A percentile compares a stretch with the other conserved stretches of the same genome.
Evolutionary conservation across 106 monocot species (phyloP).

Genomic region (Gastrodia elata): DNA sequence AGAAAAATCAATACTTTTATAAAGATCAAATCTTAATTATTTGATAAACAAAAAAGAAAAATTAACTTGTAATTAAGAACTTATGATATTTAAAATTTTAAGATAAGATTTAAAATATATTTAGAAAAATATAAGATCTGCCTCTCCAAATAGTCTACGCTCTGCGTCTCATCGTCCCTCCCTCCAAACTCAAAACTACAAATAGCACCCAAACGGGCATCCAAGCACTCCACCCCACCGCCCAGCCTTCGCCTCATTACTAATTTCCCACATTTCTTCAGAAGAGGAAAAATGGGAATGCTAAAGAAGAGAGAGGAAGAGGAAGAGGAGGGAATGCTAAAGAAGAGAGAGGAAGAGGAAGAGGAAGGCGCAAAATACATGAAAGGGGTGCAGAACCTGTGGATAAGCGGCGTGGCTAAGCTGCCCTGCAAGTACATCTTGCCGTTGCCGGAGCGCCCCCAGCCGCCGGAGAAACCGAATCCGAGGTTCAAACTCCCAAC

Average conservation of each 20-base stretch:
- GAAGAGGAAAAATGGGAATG: too few species aligned
- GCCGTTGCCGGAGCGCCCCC: slow-evolving; percentile 34
- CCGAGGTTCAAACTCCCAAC: slow-evolving; percentile 26
- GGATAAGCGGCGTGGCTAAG: slow-evolving; percentile 28
- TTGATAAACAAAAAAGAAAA: too few species aligned
- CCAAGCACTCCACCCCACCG: background rate
- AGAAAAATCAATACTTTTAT: too few species aligned
- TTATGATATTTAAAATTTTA: too few species aligned
- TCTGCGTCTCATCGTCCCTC: background rate
- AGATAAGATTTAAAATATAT: too few species aligned
- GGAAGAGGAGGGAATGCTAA: background rate
- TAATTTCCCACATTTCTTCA: too few species aligned
- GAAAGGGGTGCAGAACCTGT: slow-evolving; percentile 48
- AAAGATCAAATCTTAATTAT: too few species aligned
- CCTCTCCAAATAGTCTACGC: too few species aligned
- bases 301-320: too few species aligned
- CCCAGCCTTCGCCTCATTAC: background rate
- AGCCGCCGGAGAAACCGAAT: background rate
- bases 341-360: slow-evolving; percentile 7
- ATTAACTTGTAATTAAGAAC: too few species aligned
- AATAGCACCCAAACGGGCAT: slow-evolving; percentile 1
- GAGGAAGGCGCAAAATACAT: slow-evolving; percentile 7
- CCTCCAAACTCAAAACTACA: background rate
- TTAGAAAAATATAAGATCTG: too few species aligned
- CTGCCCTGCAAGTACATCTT: slow-evolving; percentile 43